phyloP scores from a whole-genome alignment of 345 rosid species.

The Linum usitatissimum region DNA sequence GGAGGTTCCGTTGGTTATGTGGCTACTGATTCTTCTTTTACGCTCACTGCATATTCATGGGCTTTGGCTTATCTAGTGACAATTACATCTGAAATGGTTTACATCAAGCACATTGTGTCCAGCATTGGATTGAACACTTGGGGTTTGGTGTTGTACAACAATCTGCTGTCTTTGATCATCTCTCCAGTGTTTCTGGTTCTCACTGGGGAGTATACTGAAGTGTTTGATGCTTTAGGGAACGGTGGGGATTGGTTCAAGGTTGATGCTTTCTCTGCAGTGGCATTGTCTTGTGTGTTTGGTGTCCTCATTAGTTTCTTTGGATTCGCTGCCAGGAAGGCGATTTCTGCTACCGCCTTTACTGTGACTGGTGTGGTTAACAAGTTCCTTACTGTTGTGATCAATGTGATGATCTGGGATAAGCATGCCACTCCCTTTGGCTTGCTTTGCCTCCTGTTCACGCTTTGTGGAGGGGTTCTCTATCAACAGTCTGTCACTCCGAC shows the following conservation, averaged over 20 bases:
- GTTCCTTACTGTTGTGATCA: slow-evolving; percentile 88
- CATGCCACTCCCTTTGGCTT: slow-evolving; percentile 87
- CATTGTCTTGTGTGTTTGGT: slow-evolving; percentile 85
- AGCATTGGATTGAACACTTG: slow-evolving; percentile 90
- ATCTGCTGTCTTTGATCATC: slow-evolving; percentile 73
- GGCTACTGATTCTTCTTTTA: slow-evolving; percentile 77
- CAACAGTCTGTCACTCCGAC: slow-evolving; percentile 80
- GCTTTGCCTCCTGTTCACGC: slow-evolving; percentile 72
- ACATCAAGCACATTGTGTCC: slow-evolving; percentile 91
- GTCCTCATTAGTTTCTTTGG: slow-evolving; percentile 92
- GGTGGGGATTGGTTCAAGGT: slow-evolving; percentile 47
- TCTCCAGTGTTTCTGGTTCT: slow-evolving; percentile 88
- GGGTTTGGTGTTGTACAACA: slow-evolving; percentile 90
- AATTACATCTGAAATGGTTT: slow-evolving; percentile 93
- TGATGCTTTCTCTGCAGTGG: slow-evolving; percentile 54
- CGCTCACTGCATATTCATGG: slow-evolving; percentile 86
- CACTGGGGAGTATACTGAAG: slow-evolving; percentile 67
- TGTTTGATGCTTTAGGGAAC: slow-evolving; percentile 46
- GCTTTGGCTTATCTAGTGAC: slow-evolving; percentile 84
- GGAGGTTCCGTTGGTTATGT: slow-evolving; percentile 93
- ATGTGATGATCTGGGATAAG: slow-evolving; percentile 93
- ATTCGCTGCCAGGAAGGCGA: slow-evolving; percentile 80
- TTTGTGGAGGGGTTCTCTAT: slow-evolving; percentile 82
- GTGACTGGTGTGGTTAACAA: slow-evolving; percentile 98
- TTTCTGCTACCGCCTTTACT: slow-evolving; percentile 93